Base-by-base conservation (phyloP, 2,329 filamentous ascomycete genomes). In the Bipolaris oryzae region DNA sequence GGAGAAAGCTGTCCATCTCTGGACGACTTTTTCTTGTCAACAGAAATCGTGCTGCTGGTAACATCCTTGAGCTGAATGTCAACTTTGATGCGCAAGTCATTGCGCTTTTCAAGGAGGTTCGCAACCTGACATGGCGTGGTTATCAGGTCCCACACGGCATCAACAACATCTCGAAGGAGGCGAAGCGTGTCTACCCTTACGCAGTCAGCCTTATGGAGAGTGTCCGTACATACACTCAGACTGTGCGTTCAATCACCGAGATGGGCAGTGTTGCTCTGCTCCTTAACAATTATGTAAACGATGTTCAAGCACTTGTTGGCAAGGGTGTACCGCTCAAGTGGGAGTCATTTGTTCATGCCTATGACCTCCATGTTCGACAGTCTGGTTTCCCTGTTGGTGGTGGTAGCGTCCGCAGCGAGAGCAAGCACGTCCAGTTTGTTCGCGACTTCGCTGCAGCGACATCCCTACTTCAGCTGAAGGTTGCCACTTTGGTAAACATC, bases 71-170 rank as follows among this genome's bases (percentile, higher is more conserved):
- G 76, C 83, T 99, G 23, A 86, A 85, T 11, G 93, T 99, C 74
- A 99, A 98, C 77, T 99, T 99, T 68, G 94, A 99, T 73, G 88
- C 91, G 11, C 95, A 99, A 74, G 91, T 98, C 54, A 99, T 99
- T 72, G 93, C 94, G 0, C 81, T 99, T 9, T 99, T 99, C 84
- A 99, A 99, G 74, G 95, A 99, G 80, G 96, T 96, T 23, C 88
- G 96, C 38, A 99, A 99, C 72, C 81, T 99, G 41, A 87, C 92
- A 11, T 99, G 95, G 94, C 88, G 96, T 60, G 95, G 92, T 64
- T 99, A 92, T 75, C 89, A 91, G 54, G 91, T 99, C 21, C 96
- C 96, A 7, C 95, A 99, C 76, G 88, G 91, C 13, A 92, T 99
- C 71, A 96, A 89, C 77, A 98, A 92, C 62, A 92, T 96, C 51